Percentiles rank a stretch among this genome's conserved stretches.
These are phyloP conservation scores for Syzygium syzygioides DNA, from an alignment of 441 rosid species.

Conservation along the genomic window DNA sequence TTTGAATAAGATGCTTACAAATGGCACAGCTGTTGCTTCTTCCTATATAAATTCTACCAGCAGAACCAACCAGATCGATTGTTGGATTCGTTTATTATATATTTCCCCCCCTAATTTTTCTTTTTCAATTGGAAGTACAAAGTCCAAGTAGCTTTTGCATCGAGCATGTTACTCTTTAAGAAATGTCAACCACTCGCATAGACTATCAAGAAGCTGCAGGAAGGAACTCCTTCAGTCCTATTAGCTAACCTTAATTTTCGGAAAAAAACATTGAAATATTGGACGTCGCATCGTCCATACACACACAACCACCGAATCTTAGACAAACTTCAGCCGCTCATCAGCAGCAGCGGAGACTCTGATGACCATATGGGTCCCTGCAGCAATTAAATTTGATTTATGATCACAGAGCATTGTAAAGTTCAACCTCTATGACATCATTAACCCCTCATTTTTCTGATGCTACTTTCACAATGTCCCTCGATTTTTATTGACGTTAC, in stretches of 20 bases:
- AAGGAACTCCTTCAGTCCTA: neutral
- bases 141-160: neutral
- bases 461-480: neutral
- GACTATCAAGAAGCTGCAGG: neutral
- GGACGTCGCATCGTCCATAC: neutral
- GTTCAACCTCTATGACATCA: neutral
- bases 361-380: neutral
- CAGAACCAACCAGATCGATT: neutral
- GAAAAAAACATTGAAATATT: neutral
- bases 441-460: neutral
- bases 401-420: neutral
- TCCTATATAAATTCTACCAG: neutral
- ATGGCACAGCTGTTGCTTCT: neutral
- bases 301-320: neutral
- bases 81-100: neutral
- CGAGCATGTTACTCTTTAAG: conserved; percentile 1
- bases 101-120: neutral
- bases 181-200: conserved; percentile 9
- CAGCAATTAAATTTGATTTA: neutral
- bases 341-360: neutral
- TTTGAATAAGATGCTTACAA: neutral
- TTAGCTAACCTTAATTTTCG: neutral
- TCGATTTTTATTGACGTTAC: neutral
- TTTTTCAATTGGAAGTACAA: neutral
- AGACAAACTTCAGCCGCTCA: neutral